Evolutionary conservation across 805 yeast species (phyloP).

Genomic region (Candida piceae): DNA sequence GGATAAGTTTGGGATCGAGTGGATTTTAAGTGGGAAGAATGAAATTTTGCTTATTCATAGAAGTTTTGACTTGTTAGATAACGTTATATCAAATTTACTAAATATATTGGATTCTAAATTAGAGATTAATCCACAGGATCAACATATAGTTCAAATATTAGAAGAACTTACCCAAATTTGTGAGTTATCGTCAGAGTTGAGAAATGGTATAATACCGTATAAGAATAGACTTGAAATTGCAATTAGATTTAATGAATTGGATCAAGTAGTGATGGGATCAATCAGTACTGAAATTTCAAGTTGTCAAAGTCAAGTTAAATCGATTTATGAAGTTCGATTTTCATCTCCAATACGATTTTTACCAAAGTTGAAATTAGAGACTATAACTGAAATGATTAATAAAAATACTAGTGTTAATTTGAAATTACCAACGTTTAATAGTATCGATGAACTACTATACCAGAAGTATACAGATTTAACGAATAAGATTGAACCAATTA

Average conservation of each 20-base stretch:
- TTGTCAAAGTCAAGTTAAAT: slow-evolving; percentile 32
- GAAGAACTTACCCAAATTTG: slow-evolving; percentile 25
- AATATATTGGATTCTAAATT: slow-evolving; percentile 30
- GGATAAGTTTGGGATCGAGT: slow-evolving; percentile 11
- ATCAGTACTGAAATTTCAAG: slow-evolving; percentile 35
- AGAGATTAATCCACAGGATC: slow-evolving; percentile 8
- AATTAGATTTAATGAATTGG: slow-evolving; percentile 41
- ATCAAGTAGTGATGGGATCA: slow-evolving; percentile 36
- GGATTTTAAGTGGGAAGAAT: slow-evolving; percentile 29
- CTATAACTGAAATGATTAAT: slow-evolving; percentile 8
- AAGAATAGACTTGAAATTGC: slow-evolving; percentile 35
- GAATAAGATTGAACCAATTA: slow-evolving; percentile 43
- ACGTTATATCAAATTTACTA: slow-evolving; percentile 30
- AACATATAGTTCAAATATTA: slow-evolving; percentile 2
- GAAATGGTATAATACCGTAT: slow-evolving; percentile 23
- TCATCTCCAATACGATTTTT: slow-evolving; percentile 37
- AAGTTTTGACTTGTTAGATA: slow-evolving; percentile 31
- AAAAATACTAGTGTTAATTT: slow-evolving; percentile 11
- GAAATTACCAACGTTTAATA: slow-evolving; percentile 35
- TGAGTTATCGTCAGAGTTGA: slow-evolving; percentile 25
- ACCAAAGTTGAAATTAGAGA: slow-evolving; percentile 10
- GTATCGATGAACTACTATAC: slow-evolving; percentile 36
- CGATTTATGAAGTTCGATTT: slow-evolving; percentile 33
- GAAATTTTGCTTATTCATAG: slow-evolving; percentile 28
- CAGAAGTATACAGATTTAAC: slow-evolving; percentile 38